A percentile compares a stretch with the other conserved stretches of the same genome.
Conservation (phyloP, 2,329 filamentous ascomycete species). For the Coniella vitis region DNA sequence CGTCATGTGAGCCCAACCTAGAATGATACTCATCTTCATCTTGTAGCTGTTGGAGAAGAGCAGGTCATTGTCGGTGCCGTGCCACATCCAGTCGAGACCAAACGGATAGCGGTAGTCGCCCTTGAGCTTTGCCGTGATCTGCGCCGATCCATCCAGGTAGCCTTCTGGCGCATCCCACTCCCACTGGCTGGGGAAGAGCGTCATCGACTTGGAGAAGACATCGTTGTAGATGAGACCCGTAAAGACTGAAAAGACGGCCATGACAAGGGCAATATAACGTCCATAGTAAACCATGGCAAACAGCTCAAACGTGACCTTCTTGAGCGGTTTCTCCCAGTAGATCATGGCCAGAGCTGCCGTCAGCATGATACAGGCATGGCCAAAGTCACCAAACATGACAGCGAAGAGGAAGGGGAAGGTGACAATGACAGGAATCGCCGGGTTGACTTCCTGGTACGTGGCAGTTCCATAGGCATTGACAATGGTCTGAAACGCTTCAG, state of each 20-base stretch:
- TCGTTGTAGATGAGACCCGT: slow-evolving; percentile 98
- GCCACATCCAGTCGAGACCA: slow-evolving; percentile 93
- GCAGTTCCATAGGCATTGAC: slow-evolving; percentile 97
- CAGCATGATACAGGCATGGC: slow-evolving; percentile 87
- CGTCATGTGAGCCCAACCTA: slow-evolving; percentile 98
- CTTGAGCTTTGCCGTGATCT: slow-evolving; percentile 61
- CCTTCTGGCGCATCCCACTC: slow-evolving; percentile 62
- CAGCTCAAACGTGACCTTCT: slow-evolving; percentile 88
- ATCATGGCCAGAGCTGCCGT: slow-evolving; percentile 84
- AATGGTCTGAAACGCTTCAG: slow-evolving; percentile 96
- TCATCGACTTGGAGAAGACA: slow-evolving; percentile 88
- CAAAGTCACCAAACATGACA: slow-evolving; percentile 99
- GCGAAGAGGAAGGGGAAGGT: slow-evolving; percentile 99
- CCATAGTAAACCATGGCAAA: slow-evolving; percentile 99
- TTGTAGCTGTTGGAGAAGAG: slow-evolving; percentile 98
- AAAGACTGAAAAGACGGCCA: slow-evolving; percentile 95
- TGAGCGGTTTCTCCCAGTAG: slow-evolving; percentile 86
- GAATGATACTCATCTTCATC: slow-evolving; percentile 98
- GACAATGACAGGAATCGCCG: slow-evolving; percentile 87
- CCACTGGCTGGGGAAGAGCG: slow-evolving; percentile 86
- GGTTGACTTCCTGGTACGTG: slow-evolving; percentile 96
- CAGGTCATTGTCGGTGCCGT: slow-evolving; percentile 88
- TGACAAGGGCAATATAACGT: slow-evolving; percentile 96
- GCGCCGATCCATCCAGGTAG: slow-evolving; percentile 54
- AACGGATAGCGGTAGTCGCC: slow-evolving; percentile 83